These are phyloP conservation scores for Pyrenochaeta sp. DNA, from an alignment of 2,329 filamentous ascomycete species.

Conservation along the genomic window DNA sequence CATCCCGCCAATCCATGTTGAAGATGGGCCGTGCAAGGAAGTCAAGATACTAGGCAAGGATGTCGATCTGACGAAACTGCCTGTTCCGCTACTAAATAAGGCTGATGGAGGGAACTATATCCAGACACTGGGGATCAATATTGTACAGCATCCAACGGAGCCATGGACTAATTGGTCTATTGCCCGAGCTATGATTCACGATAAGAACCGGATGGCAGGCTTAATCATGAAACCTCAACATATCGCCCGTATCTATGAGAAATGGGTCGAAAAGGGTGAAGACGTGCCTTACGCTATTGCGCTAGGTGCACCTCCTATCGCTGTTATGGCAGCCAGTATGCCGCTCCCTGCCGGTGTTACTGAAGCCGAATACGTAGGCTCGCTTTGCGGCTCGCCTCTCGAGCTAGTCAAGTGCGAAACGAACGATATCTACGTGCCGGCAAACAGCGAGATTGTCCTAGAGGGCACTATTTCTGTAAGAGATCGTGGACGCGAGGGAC, in stretches of 20 bases:
- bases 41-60: conserved; percentile 35
- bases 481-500: conserved; percentile 54
- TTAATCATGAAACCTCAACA: conserved; percentile 58
- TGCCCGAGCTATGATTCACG: conserved; percentile 56
- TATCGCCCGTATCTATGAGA: conserved; percentile 55
- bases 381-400: conserved; percentile 54
- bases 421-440: conserved; percentile 58
- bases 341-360: conserved; percentile 55
- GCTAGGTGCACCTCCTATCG: conserved; percentile 59
- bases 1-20: conserved; percentile 3
- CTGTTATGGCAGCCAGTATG: conserved; percentile 53
- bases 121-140: conserved; percentile 60
- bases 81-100: conserved; percentile 53
- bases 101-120: conserved; percentile 60
- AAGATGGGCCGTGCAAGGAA: conserved; percentile 7
- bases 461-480: conserved; percentile 58
- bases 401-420: conserved; percentile 63
- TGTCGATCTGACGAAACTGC: conserved; percentile 49
- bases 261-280: conserved; percentile 57
- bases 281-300: conserved; percentile 54
- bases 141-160: conserved; percentile 55
- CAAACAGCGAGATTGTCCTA: conserved; percentile 60
- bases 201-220: conserved; percentile 51
- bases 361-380: conserved; percentile 59
- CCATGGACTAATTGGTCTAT: conserved; percentile 60